Base-by-base conservation (phyloP, 306 rosid species). In the Casuarina glauca region DNA sequence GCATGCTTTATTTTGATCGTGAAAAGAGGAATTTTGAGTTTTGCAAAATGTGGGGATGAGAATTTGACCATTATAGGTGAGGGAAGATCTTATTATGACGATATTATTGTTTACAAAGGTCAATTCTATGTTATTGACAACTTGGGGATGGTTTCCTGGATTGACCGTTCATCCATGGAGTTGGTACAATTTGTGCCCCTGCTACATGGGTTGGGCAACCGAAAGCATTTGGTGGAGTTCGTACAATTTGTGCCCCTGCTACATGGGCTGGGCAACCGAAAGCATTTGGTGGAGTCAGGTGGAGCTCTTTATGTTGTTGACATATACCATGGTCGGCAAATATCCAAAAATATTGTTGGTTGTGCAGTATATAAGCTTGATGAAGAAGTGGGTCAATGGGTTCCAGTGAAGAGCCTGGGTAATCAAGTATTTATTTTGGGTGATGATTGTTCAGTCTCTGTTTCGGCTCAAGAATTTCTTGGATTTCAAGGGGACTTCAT, bases 61-160 rank as follows among this genome's bases (percentile, higher is more conserved):
- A 72, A 73, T 6, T 76, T 92, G 79, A 86, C 69, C 0, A 80
- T 77, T 5, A 68, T 94, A 62, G 32, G 32, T 26, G 32, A 82
- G 81, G 74, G 80, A 16, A 86, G 83, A 38, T 74, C 53, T 48
- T 77, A 81, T 83, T 89, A 79, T 52, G 88, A 90, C 73, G 98
- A 92, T 80, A 74, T 94, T 19, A 82, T 82, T 49, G 79, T 87
- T 48, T 84, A 66, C 17, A 85, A 82, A 55, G 88, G 87, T 4
- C 91, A 89, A 49, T 63, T 83, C 11, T 92, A 88, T 68, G 94
- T 86, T 4, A 88, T 91, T 9, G 93, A 91, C 64, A 76, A 67
- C 17, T 84, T 84, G 91, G 98, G 97, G 1, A 83, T 88, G 0
- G 79, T 91, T 52, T 90, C 81, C 12, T 84, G 94, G 94, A 67